Percentiles rank a stretch among this genome's conserved stretches.
phyloP scores from a whole-genome alignment of 768 basidiomycete species.

The Ramaria rubella region DNA sequence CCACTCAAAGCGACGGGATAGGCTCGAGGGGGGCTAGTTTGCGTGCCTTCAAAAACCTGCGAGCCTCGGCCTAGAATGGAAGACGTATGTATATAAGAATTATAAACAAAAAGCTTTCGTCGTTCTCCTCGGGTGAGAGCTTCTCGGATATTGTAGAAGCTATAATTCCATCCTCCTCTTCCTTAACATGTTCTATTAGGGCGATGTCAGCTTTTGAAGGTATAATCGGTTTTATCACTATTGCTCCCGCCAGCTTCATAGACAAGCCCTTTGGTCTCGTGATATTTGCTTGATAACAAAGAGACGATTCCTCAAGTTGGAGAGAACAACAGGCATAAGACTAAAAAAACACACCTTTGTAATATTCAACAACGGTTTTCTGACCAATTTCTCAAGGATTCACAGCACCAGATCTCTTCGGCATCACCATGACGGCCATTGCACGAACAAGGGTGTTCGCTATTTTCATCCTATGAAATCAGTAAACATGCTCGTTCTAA shows the following conservation, averaged over 20 bases:
- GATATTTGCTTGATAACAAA: not conserved
- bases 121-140: not conserved
- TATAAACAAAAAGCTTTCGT: not conserved
- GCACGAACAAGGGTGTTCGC: not conserved
- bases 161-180: not conserved
- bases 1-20: not conserved
- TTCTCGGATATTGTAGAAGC: not conserved
- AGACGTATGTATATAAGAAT: not conserved
- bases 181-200: not conserved
- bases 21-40: not conserved
- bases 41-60: not conserved
- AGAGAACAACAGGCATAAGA: too few species aligned
- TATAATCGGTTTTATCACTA: not conserved
- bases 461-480: not conserved
- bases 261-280: conserved; percentile 3
- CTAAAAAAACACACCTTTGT: not conserved
- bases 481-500: not conserved
- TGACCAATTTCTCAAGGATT: not conserved
- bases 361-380: not conserved
- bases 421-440: conserved; percentile 1
- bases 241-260: not conserved
- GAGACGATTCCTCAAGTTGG: too few species aligned
- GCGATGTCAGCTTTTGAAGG: not conserved
- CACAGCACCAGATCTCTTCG: not conserved
- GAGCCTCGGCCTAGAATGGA: not conserved